phyloP scores from a whole-genome alignment of 768 basidiomycete genomes.

The Boletus eberwhitei region DNA sequence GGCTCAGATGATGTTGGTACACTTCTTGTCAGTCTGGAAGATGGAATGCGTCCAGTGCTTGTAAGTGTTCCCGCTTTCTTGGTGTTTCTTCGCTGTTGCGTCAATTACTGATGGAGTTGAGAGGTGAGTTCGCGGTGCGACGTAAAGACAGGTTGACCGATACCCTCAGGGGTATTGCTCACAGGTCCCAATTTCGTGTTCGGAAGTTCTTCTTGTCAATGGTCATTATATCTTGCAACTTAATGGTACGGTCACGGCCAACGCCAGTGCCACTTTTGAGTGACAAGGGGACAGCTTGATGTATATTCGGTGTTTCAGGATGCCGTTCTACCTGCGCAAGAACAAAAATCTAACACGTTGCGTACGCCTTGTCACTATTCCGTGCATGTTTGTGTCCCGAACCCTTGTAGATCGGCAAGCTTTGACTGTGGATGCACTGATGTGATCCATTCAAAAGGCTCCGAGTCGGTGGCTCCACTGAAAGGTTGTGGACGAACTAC shows the following conservation, averaged over 20 bases:
- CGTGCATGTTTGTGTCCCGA: not conserved
- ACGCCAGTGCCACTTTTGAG: not conserved
- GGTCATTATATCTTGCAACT: no score
- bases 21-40: not conserved
- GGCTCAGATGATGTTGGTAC: slow-evolving; percentile 1
- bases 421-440: not conserved
- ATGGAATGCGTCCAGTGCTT: not conserved
- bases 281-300: not conserved
- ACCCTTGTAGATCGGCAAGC: not conserved
- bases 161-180: not conserved
- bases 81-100: not conserved
- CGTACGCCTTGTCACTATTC: not conserved
- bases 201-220: not conserved
- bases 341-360: slow-evolving; percentile 4
- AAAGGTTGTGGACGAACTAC: not conserved
- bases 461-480: not conserved
- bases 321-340: slow-evolving; percentile 9
- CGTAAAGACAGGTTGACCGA: not conserved
- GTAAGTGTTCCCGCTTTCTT: not conserved
- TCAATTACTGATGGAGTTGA: slow-evolving; percentile 7
- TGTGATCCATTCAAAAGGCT: not conserved
- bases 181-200: slow-evolving; percentile 9
- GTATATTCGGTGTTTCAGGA: not conserved
- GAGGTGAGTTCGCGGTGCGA: not conserved
- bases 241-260: no score